Evolutionary conservation across 2,329 filamentous ascomycete species (phyloP), one percentile per base, ranked within the genome.

Genomic region (Knoxdaviesia capensis): DNA sequence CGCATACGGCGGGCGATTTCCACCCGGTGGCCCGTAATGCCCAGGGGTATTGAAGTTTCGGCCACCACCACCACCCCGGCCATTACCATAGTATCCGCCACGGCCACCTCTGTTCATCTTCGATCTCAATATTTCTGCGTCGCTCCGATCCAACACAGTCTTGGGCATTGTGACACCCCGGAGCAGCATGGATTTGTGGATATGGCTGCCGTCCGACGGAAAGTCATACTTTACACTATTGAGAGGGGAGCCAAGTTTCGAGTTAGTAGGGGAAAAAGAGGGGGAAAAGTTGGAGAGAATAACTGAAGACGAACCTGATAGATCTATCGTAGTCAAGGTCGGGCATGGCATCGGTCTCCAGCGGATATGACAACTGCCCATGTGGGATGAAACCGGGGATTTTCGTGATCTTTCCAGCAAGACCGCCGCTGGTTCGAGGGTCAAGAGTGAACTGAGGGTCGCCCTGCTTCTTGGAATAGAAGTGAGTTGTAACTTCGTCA

Each of bases 121-220:
- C 42, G 70, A 68, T 53, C 76, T 74, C 37, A 87, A 71, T 6
- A 71, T 68, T 48, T 87, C 79, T 42, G 88, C 74, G 53, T 94
- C 87, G 45, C 71, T 72, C 33, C 73, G 69, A 44, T 82, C 80
- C 1, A 98, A 71, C 7, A 75, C 79, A 2, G 83, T 74, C 2
- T 69, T 61, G 5, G 81, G 74, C 44, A 87, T 68, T 51, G 79
- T 76, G 35, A 87, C 77, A 8, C 90, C 90, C 3, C 85, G 78
- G 34, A 98, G 68, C 9, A 98, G 70, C 81, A 94, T 92, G 5
- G 87, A 94, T 56, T 94, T 94, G 61, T 98, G 90, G 5, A 74
- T 64, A 51, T 83, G 71, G 7, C 65, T 66, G 11, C 74, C 74
- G 36, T 69, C 66, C 0, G 20, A 20, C 20, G 88, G 87, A 60